These are phyloP conservation scores for Pyricularia pennisetigena DNA, from an alignment of 2,329 filamentous ascomycete species.

Conservation along the genomic window DNA sequence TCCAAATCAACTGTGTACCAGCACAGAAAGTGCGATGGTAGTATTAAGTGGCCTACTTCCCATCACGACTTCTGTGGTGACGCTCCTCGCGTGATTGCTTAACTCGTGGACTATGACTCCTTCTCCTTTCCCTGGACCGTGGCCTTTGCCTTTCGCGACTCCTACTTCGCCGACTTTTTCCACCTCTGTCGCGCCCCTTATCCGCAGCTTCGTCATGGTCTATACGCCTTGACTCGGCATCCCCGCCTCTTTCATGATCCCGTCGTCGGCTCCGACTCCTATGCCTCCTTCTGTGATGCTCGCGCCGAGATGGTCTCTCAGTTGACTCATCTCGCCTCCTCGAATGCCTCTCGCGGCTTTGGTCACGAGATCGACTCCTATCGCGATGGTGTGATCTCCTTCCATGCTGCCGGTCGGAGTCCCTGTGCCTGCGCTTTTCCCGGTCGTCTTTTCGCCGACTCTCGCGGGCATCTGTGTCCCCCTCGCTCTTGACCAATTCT, in stretches of 20 bases:
- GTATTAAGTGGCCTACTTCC: constrained; percentile 6
- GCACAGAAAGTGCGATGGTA: neutral
- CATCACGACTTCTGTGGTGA: neutral
- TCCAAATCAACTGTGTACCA: neutral
- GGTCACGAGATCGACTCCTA: constrained; percentile 12
- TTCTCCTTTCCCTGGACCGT: constrained; percentile 9
- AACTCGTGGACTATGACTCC: constrained; percentile 19
- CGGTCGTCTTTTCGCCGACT: neutral
- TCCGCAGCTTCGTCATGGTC: neutral
- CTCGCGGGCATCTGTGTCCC: neutral
- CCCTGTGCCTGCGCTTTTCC: neutral
- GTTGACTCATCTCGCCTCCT: neutral
- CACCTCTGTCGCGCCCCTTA: neutral
- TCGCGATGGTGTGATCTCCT: neutral
- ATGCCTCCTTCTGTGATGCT: constrained; percentile 11
- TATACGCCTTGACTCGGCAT: neutral
- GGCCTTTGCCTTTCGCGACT: constrained; percentile 16
- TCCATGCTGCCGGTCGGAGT: neutral
- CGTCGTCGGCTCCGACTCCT: constrained; percentile 10
- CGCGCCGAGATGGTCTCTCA: neutral
- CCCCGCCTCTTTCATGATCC: neutral
- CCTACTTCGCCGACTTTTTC: constrained; percentile 3
- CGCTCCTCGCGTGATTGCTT: constrained; percentile 8
- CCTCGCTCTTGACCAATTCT: neutral
- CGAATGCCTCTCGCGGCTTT: constrained; percentile 9